Evolutionary conservation across 2,329 filamentous ascomycete genomes (phyloP).

Genomic region (Apiospora kogelbergensis): DNA sequence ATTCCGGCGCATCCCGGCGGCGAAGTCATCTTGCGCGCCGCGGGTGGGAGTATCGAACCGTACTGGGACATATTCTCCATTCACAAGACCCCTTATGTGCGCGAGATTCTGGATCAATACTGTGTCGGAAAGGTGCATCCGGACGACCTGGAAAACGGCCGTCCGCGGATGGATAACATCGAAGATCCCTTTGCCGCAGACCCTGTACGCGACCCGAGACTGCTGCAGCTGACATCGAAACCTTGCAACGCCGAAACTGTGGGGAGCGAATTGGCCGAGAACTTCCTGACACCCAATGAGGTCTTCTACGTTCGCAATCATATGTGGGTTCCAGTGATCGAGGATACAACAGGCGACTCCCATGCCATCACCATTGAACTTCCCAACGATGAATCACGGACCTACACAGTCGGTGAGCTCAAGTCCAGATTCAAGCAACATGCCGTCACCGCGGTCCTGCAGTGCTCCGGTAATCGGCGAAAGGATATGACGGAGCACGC

Average conservation of each 20-base stretch:
- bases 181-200: constrained; percentile 56
- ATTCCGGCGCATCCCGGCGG: constrained; percentile 65
- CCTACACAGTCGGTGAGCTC: constrained; percentile 43
- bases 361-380: constrained; percentile 43
- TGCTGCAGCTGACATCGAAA: constrained; percentile 40
- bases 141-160: constrained; percentile 58
- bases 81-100: constrained; percentile 64
- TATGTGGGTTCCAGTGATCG: constrained; percentile 45
- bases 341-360: constrained; percentile 30
- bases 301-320: constrained; percentile 49
- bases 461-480: constrained; percentile 49
- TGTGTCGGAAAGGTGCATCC: constrained; percentile 61
- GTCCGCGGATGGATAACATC: constrained; percentile 51
- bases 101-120: constrained; percentile 65
- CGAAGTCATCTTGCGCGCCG: constrained; percentile 66
- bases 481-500: constrained; percentile 43
- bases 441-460: constrained; percentile 43
- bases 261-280: constrained; percentile 34
- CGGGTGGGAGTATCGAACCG: constrained; percentile 62
- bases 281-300: constrained; percentile 43
- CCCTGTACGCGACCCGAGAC: constrained; percentile 39
- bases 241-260: constrained; percentile 54
- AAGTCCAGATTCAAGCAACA: constrained; percentile 42
- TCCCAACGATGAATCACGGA: constrained; percentile 39
- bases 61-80: constrained; percentile 73